Base-by-base conservation (phyloP, 2,329 filamentous ascomycete genomes). In the Bisporella sp. region DNA sequence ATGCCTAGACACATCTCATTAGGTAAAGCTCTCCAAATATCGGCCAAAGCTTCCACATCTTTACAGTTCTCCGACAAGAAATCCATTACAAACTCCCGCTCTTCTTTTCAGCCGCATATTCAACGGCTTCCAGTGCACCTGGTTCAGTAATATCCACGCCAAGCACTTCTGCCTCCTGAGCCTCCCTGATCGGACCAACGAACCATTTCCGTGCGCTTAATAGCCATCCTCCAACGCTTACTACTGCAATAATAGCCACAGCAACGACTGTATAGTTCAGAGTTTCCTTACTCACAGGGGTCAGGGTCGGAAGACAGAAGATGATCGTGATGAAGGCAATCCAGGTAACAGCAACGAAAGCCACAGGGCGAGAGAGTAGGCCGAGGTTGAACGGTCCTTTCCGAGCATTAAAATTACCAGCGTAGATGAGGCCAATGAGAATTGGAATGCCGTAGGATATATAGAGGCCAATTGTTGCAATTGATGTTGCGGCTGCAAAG, bases 221-320 rank as follows among this genome's bases (percentile, higher is more conserved):
- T 2, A 77, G 41, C 78, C 78, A 82, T 11, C 66, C 69, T 0
- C 63, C 67, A 21, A 75, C 64, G 1, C 72, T 66, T 35, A 72
- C 73, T 1, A 78, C 57, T 0, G 68, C 69, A 43, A 81, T 75
- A 49, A 81, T 79, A 0, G 77, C 78, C 4, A 82, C 78, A 0
- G 78, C 78, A 0, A 81, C 78, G 0, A 75, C 73, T 0, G 78
- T 79, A 57, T 82, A 82, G 43, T 82, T 82, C 28, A 82, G 62
- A 4, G 77, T 79, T 65, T 81, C 70, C n/a, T 66, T 68, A 0
- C 72, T 73, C 2, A 81, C 77, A 0, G 78, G 78, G 59, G 80
- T 81, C 7, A 71, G 58, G 1, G 74, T 74, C 0, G 44, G 44
- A 6, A 46, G 44, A 37, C 78, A 81, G 62, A 81, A 82, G 5